Conservation (phyloP, 805 yeast species). For the Wickerhamiella cacticola region DNA sequence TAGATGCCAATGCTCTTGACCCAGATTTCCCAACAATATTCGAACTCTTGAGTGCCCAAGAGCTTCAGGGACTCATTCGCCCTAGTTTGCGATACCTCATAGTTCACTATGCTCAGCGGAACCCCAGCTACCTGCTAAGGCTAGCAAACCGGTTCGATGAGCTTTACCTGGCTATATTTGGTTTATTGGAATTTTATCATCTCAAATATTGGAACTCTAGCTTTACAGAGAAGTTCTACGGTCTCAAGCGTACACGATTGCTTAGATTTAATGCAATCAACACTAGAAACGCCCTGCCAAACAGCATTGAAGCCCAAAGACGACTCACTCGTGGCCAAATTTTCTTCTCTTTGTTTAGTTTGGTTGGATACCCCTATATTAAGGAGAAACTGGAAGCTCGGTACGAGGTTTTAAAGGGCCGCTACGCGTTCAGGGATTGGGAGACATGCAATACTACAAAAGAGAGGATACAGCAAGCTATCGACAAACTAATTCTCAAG, state of each 20-base stretch:
- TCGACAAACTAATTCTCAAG: conserved; percentile 36
- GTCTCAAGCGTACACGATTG: conserved; percentile 50
- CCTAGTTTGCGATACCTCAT: conserved; percentile 73
- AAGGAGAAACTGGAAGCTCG: conserved; percentile 53
- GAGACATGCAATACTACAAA: background rate
- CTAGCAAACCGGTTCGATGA: conserved; percentile 68
- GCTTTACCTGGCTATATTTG: conserved; percentile 47
- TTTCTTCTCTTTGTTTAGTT: conserved; percentile 37
- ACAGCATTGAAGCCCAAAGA: conserved; percentile 38
- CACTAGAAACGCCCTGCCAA: conserved; percentile 26
- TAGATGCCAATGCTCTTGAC: conserved; percentile 66
- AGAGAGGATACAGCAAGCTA: background rate
- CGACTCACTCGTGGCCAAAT: conserved; percentile 45
- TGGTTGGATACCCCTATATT: conserved; percentile 57
- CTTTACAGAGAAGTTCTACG: conserved; percentile 86
- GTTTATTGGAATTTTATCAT: conserved; percentile 58
- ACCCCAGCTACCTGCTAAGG: conserved; percentile 56
- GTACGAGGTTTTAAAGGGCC: conserved; percentile 52
- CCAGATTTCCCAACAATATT: conserved; percentile 73
- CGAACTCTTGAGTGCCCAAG: conserved; percentile 73
- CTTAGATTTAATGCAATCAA: conserved; percentile 25
- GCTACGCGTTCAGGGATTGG: conserved; percentile 38
- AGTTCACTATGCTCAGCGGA: conserved; percentile 65
- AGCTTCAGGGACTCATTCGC: conserved; percentile 61
- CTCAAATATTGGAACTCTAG: conserved; percentile 67